phyloP scores from a whole-genome alignment of 192 early-diverging fungal species.

The Globomyces pollinis-pini region DNA sequence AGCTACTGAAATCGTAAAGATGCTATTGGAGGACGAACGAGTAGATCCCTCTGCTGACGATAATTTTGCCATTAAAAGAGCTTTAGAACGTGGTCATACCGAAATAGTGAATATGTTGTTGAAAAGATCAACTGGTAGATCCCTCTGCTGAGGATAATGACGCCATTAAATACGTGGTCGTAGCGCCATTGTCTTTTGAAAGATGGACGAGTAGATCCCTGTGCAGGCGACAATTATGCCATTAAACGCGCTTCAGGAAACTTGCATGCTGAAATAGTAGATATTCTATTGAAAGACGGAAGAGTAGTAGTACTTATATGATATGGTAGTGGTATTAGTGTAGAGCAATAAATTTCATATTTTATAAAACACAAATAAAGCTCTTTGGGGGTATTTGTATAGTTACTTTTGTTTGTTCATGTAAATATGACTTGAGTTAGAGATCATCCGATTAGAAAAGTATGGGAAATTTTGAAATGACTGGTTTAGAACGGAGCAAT shows the following conservation, averaged over 20 bases:
- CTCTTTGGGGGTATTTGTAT: too few species aligned
- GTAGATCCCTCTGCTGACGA: constrained; percentile 1
- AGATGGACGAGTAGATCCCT: background rate
- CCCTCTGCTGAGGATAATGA: background rate
- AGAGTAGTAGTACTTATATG: too few species aligned
- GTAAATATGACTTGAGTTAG: too few species aligned
- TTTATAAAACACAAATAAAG: too few species aligned
- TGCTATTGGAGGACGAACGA: constrained; percentile 11
- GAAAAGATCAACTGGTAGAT: background rate
- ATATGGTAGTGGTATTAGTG: too few species aligned
- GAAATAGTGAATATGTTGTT: background rate
- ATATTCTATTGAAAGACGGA: background rate
- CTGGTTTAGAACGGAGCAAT: too few species aligned
- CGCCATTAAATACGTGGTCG: background rate
- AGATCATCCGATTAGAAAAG: too few species aligned
- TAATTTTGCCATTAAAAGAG: background rate
- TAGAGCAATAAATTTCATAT: too few species aligned
- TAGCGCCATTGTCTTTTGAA: too few species aligned
- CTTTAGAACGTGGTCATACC: background rate
- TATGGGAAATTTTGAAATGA: too few species aligned
- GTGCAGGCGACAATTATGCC: background rate
- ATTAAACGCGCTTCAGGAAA: background rate
- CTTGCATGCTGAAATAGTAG: background rate
- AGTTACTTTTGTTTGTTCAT: too few species aligned
- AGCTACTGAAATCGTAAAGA: constrained; percentile 7